Evolutionary conservation across 1,284 basidiomycete genomes (phyloP).

Genomic region (Termitomyces sp.): DNA sequence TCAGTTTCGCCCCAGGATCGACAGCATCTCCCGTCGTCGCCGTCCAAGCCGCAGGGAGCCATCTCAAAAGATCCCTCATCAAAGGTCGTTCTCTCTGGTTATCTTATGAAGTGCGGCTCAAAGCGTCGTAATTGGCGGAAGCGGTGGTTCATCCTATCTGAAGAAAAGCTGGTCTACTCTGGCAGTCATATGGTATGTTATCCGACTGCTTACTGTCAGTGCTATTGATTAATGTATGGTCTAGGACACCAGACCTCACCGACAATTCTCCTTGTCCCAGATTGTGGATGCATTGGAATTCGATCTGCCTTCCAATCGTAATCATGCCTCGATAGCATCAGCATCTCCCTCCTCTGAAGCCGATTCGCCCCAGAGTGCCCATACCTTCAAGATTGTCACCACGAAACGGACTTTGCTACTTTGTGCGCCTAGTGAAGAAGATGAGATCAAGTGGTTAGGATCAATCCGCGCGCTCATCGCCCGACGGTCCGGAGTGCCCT

Average conservation of each 20-base stretch:
- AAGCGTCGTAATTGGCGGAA: constrained; percentile 95
- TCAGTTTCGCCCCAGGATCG: constrained; percentile 38
- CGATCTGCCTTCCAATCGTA: constrained; percentile 48
- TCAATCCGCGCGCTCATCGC: constrained; percentile 89
- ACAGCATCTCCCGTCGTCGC: constrained; percentile 33
- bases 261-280: constrained; percentile 78
- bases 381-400: constrained; percentile 94
- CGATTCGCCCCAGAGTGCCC: constrained; percentile 36
- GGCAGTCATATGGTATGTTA: constrained; percentile 82
- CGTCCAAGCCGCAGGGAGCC: constrained; percentile 29
- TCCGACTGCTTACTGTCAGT: neutral
- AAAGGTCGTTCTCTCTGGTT: constrained; percentile 81
- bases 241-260: constrained; percentile 84
- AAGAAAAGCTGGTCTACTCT: constrained; percentile 78
- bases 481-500: constrained; percentile 47
- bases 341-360: constrained; percentile 32
- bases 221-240: constrained; percentile 5
- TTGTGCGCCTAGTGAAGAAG: constrained; percentile 95
- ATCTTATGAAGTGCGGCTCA: constrained; percentile 95
- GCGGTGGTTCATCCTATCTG: constrained; percentile 84
- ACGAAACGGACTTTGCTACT: constrained; percentile 87
- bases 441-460: constrained; percentile 98
- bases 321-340: constrained; percentile 25
- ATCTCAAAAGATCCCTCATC: constrained; percentile 45
- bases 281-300: constrained; percentile 94